Evolutionary conservation across 2,329 filamentous ascomycete genomes (phyloP).

Genomic region (Pyrenophora graminea): DNA sequence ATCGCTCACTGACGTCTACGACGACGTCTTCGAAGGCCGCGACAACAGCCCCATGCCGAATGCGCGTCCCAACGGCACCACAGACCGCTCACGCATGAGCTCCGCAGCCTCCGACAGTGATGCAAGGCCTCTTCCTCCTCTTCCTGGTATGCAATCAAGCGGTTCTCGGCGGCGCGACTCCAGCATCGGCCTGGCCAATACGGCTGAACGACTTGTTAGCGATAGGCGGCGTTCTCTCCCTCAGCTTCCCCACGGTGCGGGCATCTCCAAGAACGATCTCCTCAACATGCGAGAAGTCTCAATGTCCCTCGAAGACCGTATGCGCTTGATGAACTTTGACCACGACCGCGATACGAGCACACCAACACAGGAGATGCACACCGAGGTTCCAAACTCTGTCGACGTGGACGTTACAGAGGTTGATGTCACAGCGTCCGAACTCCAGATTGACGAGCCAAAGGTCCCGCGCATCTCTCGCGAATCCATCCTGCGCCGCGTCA

Average conservation of each 20-base stretch:
- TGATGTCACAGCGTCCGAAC: conserved; percentile 38
- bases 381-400: conserved; percentile 32
- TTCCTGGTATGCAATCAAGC: conserved; percentile 71
- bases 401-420: conserved; percentile 41
- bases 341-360: conserved; percentile 53
- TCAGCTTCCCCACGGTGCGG: conserved; percentile 69
- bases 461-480: conserved; percentile 86
- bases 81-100: conserved; percentile 62
- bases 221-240: conserved; percentile 71
- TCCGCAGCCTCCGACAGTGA: conserved; percentile 80
- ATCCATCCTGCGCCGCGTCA: conserved; percentile 87
- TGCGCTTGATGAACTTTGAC: conserved; percentile 83
- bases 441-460: conserved; percentile 58
- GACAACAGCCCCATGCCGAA: conserved; percentile 71
- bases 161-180: conserved; percentile 57
- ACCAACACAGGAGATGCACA: conserved; percentile 43
- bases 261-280: conserved; percentile 75
- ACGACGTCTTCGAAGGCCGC: conserved; percentile 68
- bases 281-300: conserved; percentile 72
- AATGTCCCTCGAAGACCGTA: conserved; percentile 83
- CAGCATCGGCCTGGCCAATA: conserved; percentile 67
- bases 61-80: conserved; percentile 48
- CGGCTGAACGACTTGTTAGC: conserved; percentile 69
- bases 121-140: conserved; percentile 81
- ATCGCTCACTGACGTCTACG: conserved; percentile 58